These are phyloP conservation scores for Geotrichum reessii DNA, from an alignment of 1,139 yeast species.

Conservation along the genomic window DNA sequence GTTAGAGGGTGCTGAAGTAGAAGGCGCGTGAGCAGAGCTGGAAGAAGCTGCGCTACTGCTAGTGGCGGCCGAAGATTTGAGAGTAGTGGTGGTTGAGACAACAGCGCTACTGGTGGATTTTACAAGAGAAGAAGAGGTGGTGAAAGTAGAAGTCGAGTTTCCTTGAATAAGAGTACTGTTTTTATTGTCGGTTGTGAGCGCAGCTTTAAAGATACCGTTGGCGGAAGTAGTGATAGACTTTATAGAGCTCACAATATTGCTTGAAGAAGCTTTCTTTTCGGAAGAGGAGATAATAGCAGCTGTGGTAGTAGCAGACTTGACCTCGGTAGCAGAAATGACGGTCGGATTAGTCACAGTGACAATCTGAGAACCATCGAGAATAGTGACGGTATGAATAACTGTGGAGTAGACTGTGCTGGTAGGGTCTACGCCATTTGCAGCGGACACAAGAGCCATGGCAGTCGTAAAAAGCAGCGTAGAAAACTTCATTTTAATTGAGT, in stretches of 20 bases:
- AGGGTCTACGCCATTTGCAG: neutral
- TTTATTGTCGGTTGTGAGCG: neutral
- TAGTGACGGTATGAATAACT: slow-evolving; percentile 7
- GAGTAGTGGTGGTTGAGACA: neutral
- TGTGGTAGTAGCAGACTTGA: neutral
- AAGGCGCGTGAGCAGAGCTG: neutral
- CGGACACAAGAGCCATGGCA: neutral
- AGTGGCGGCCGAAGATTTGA: neutral
- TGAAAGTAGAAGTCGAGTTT: neutral
- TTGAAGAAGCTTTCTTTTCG: too few relatives aligned
- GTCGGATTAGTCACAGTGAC: slow-evolving; percentile 2
- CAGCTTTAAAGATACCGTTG: neutral
- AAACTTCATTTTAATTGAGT: neutral
- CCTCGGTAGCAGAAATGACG: neutral
- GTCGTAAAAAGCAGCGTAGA: neutral
- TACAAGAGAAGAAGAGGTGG: neutral
- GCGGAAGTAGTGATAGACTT: neutral
- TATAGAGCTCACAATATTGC: too few relatives aligned
- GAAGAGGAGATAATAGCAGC: neutral
- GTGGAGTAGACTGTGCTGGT: slow-evolving; percentile 9
- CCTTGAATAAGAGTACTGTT: neutral
- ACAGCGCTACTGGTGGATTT: neutral
- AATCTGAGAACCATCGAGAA: slow-evolving; percentile 1
- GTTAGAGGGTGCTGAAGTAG: neutral
- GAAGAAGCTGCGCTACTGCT: neutral